Evolutionary conservation across 108 stramenopile species (phyloP).

Genomic region (Pseudonitzschia multiseries): DNA sequence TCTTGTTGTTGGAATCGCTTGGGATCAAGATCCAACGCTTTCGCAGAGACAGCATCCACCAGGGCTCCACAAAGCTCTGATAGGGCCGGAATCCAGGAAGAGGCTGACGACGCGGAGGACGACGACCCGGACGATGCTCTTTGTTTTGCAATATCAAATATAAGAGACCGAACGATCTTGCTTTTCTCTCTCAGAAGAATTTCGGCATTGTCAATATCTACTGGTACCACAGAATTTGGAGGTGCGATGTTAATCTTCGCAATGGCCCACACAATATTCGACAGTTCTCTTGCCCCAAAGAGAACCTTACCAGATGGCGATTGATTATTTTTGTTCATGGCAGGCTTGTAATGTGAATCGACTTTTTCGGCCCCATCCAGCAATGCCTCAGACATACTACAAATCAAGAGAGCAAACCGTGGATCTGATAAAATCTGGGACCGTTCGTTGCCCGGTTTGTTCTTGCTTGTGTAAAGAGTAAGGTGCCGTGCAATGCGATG

Average conservation of each 20-base stretch:
- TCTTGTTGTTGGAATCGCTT: conserved; percentile 57
- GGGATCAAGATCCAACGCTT: conserved; percentile 13
- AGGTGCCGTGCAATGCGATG: conserved; percentile 71
- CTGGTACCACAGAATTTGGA: conserved; percentile 46
- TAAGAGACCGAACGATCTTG: conserved; percentile 20
- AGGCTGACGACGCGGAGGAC: conserved; percentile 19
- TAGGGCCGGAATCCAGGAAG: conserved; percentile 66
- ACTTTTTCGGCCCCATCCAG: conserved; percentile 24
- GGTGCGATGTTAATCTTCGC: conserved; percentile 74
- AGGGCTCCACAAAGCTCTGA: conserved; percentile 62
- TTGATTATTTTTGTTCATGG: conserved; percentile 11
- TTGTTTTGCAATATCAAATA: conserved; percentile 26
- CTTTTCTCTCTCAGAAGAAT: conserved; percentile 6
- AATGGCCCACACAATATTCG: conserved; percentile 81
- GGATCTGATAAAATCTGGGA: conserved; percentile 63
- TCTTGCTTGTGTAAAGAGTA: conserved; percentile 20
- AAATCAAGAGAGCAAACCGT: conserved; percentile 72
- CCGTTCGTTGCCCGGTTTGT: conserved; percentile 38
- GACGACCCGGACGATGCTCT: conserved; percentile 40
- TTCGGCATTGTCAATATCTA: conserved; percentile 31
- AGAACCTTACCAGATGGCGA: not conserved
- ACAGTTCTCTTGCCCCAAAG: conserved; percentile 65
- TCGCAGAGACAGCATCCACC: conserved; percentile 58
- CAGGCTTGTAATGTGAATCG: conserved; percentile 3
- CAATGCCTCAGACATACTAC: conserved; percentile 66